Evolutionary conservation across 2,329 filamentous ascomycete species (phyloP), one percentile per base, ranked within the genome.

Genomic region (Penicillium sp.): DNA sequence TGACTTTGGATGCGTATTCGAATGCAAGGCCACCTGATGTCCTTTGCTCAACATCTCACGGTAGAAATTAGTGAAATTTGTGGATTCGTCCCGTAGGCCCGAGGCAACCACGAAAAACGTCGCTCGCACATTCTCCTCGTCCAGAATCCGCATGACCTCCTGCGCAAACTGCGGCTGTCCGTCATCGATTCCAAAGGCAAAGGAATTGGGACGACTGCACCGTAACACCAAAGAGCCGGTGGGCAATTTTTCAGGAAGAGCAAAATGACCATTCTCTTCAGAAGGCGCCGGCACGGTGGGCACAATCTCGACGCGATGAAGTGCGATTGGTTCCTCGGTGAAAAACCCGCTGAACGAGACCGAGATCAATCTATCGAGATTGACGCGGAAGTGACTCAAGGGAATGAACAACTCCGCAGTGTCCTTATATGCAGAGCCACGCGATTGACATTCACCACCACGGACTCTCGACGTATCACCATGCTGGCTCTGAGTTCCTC

Each of bases 121-220:
- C 3, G 85, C 83, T 54, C 80, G 76, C 57, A 86, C 81, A 46
- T 71, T 65, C 44, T 82, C 83, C 18, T 79, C 76, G 18, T 79
- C 75, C 57, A 87, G 71, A 45, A 83, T 80, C 36, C 76, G 68
- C 68, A 84, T 78, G 18, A 85, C 80, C 52, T 78, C 67, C 65
- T 81, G 75, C 1, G 82, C 82, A 48, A 78, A 74, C 32, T 68
- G 59, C 40, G 83, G 83, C 43, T 78, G 73, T 24, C 83, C 84
- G 63, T 87, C 84, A 61, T 86, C 84, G 53, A 87, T 86, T 43
- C 83, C 83, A 63, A 87, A 86, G 1, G 84, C 84, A 62, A 87
- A 86, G 0, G 79, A 82, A 68, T 85, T 84, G 40, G 83, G 82
- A 13, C 82, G 76, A 55, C 78, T 83, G 73, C 84, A 86, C 5